Evolutionary conservation across 2,329 filamentous ascomycete species (phyloP).

Genomic region (Pseudogymnoascus verrucosus): DNA sequence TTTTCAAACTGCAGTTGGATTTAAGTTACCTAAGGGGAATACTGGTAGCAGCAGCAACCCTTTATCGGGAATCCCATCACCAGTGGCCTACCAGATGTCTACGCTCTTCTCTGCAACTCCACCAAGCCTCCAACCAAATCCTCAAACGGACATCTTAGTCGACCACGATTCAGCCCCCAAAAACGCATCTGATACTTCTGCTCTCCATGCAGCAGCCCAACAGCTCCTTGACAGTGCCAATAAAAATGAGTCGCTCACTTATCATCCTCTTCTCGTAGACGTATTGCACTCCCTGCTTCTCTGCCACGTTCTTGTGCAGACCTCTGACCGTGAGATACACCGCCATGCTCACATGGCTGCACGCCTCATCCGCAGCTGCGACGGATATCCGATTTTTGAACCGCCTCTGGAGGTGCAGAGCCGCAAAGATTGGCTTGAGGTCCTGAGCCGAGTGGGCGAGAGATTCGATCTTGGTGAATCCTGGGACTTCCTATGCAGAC

Average conservation of each 20-base stretch:
- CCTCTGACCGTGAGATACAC: constrained; percentile 66
- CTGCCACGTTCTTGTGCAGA: constrained; percentile 72
- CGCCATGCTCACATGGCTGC: constrained; percentile 78
- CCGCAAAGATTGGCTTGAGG: constrained; percentile 72
- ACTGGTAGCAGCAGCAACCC: constrained; percentile 22
- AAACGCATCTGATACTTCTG: constrained; percentile 24
- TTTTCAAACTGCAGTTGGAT: constrained; percentile 45
- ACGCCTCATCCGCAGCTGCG: constrained; percentile 62
- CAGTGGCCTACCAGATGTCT: constrained; percentile 45
- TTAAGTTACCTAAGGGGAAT: constrained; percentile 33
- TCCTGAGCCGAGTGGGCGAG: constrained; percentile 58
- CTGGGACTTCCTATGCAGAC: constrained; percentile 66
- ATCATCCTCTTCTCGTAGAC: constrained; percentile 72
- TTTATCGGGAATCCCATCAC: constrained; percentile 34
- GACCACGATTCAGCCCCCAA: constrained; percentile 15
- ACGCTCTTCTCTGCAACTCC: constrained; percentile 64
- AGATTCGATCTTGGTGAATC: constrained; percentile 57
- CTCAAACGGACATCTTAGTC: constrained; percentile 32
- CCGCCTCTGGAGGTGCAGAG: constrained; percentile 57
- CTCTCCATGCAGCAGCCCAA: constrained; percentile 25
- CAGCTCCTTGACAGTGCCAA: constrained; percentile 33
- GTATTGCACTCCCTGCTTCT: constrained; percentile 71
- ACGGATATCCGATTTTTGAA: constrained; percentile 76
- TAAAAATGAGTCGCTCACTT: constrained; percentile 61
- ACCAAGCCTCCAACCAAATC: constrained; percentile 60